Percentiles rank a stretch among this genome's conserved stretches.
Conservation (phyloP, 352 stramenopile genomes). For the Phytophthora palmivora region DNA sequence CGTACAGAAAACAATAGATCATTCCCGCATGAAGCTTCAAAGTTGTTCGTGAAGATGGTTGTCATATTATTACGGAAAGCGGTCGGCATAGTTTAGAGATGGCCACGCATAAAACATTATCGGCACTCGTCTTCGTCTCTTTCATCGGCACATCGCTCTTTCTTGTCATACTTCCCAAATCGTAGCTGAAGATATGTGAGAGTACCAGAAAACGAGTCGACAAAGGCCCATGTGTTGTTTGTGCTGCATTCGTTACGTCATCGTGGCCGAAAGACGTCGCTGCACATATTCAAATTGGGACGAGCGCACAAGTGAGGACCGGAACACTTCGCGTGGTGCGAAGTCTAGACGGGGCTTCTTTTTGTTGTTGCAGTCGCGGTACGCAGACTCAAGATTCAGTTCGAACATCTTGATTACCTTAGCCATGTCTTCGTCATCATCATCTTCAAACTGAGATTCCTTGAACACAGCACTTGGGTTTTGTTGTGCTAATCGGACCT, state of each 20-base stretch:
- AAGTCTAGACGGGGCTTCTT: slow-evolving; percentile 73
- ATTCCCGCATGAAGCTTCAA: slow-evolving; percentile 5
- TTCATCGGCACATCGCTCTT: not conserved
- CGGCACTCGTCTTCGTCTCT: slow-evolving; percentile 8
- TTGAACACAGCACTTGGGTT: slow-evolving; percentile 84
- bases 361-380: slow-evolving; percentile 66
- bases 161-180: not conserved
- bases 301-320: slow-evolving; percentile 51
- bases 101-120: slow-evolving; percentile 30
- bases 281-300: slow-evolving; percentile 44
- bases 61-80: slow-evolving; percentile 44
- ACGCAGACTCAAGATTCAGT: slow-evolving; percentile 75
- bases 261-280: slow-evolving; percentile 35
- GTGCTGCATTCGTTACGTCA: slow-evolving; percentile 27
- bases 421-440: slow-evolving; percentile 77
- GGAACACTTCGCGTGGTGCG: slow-evolving; percentile 76
- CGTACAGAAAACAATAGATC: slow-evolving; percentile 31
- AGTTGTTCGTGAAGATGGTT: slow-evolving; percentile 17
- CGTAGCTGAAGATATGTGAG: not conserved
- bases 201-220: slow-evolving; percentile 16
- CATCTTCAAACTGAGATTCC: slow-evolving; percentile 85
- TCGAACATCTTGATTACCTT: slow-evolving; percentile 83
- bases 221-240: slow-evolving; percentile 3
- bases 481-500: slow-evolving; percentile 67
- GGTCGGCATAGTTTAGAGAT: slow-evolving; percentile 35